These are phyloP conservation scores for Psilocybe cyanescens DNA, from an alignment of 768 basidiomycete genomes.

Conservation along the genomic window DNA sequence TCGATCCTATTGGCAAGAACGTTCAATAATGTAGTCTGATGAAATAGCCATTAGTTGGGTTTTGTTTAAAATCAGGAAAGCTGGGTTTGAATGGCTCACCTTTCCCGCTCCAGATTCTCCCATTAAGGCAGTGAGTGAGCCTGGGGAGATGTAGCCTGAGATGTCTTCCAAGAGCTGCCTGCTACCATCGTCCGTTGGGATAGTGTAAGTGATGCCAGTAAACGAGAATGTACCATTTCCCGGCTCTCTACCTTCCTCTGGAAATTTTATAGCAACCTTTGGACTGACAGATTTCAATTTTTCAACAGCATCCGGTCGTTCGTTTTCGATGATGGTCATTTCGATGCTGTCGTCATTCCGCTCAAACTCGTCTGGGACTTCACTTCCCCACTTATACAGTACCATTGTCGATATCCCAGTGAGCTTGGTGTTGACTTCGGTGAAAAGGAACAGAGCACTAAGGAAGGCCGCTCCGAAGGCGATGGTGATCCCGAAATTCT, in stretches of 20 bases:
- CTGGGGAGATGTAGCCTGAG: conserved; percentile 82
- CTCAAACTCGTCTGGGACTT: not conserved
- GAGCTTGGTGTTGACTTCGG: conserved; percentile 50
- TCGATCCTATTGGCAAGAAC: conserved; percentile 55
- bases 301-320: not conserved
- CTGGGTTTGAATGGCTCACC: conserved; percentile 31
- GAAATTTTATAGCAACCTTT: not conserved
- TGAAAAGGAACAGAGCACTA: conserved; percentile 54
- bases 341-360: not conserved
- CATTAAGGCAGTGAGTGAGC: conserved; percentile 80
- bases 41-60: no score
- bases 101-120: conserved; percentile 54
- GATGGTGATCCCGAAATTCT: conserved; percentile 70
- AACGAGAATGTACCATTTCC: conserved; percentile 72
- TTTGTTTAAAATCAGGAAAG: not conserved
- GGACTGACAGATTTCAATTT: not conserved
- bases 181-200: conserved; percentile 48
- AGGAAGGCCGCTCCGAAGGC: conserved; percentile 68
- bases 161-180: conserved; percentile 66
- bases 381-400: conserved; percentile 66
- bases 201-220: conserved; percentile 69
- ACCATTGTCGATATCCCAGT: conserved; percentile 39
- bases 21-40: conserved; percentile 60
- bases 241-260: not conserved
- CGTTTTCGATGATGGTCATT: not conserved